Base-by-base conservation (phyloP, 768 basidiomycete genomes). In the Psilocybe cubensis region DNA sequence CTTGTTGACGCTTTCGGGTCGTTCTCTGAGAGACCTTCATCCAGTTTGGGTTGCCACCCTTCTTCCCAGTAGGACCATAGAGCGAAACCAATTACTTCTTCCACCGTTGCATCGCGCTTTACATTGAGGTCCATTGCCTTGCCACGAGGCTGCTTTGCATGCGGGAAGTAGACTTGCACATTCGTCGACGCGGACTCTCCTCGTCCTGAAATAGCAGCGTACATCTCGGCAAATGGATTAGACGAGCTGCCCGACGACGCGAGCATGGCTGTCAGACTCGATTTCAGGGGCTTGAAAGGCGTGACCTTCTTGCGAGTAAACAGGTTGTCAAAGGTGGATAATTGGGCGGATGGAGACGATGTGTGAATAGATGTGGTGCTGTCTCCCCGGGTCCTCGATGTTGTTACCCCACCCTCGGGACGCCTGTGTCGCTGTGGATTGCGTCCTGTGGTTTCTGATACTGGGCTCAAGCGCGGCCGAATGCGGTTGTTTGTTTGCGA, bases 51-150 rank as follows among this genome's bases (percentile, higher is more conserved):
- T 38, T 85, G 66, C 82, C 92, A 86, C 0, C 84, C 86, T 63
- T 92, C 87, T 67, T 98, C 96, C 88, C 92, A 96, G 65, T 94
- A 98, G n/a, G 72, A 88, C 87, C 87, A 97, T 44, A 98, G 70
- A 1, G 92, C 89, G 69, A 91, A 94, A 0, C 97, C 97, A 52
- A 98, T 91, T 4, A 96, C 94, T 70, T 98, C 97, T 68, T 98
- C 97, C 3, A 98, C 88, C 0, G 89, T 91, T 1, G 94, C 91
- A 61, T 98, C 96, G 61, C 86, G 87, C 54, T 93, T 76, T 10
- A 98, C 92, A 58, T 81, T 88, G 4, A 95, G 78, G 33, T 83
- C 74, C 81, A 96, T 84, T 20, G 84, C 75, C 50, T 85, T 83
- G 2, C 83, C 82, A 14, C 67, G 73, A 0, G 89, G 89, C 56